phyloP scores from a whole-genome alignment of 2,329 filamentous ascomycete species.

The Ceratocystis smalleyi region DNA sequence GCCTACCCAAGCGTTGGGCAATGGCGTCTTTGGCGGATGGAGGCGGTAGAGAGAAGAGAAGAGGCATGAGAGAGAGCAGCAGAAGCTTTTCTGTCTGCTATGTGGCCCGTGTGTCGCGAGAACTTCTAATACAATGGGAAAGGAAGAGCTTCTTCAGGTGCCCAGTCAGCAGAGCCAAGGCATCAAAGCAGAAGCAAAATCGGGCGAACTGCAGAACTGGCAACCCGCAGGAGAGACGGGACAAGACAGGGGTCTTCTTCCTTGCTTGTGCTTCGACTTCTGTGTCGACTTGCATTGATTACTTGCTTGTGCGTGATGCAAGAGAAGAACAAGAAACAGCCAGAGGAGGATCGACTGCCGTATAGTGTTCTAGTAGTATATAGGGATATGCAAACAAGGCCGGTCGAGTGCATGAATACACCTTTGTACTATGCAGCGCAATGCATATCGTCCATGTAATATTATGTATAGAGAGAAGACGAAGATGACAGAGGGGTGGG shows the following conservation, averaged over 20 bases:
- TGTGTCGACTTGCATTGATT: not conserved
- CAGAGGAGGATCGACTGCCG: not conserved
- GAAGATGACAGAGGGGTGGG: not conserved
- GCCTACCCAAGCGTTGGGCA: not conserved
- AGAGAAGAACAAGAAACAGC: not conserved
- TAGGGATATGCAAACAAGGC: not conserved
- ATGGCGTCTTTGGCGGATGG: not conserved
- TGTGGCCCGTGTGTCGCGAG: not conserved
- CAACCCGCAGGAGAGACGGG: too few relatives aligned
- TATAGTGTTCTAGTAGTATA: not conserved
- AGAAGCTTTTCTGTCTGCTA: not conserved
- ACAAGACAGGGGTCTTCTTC: not conserved
- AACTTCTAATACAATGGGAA: not conserved
- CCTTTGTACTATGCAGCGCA: not conserved
- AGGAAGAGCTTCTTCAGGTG: not conserved
- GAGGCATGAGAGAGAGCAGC: not conserved
- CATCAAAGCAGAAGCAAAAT: not conserved
- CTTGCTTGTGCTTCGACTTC: not conserved
- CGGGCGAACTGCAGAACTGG: not conserved
- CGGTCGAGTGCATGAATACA: not conserved
- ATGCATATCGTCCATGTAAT: not conserved
- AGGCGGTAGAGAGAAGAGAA: not conserved
- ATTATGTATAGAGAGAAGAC: not conserved
- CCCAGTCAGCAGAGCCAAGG: not conserved
- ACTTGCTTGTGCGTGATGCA: conserved; percentile 2